Evolutionary conservation across 257 asterid species (phyloP), one percentile per base, ranked within the genome.

Genomic region (Apocynum venetum): DNA sequence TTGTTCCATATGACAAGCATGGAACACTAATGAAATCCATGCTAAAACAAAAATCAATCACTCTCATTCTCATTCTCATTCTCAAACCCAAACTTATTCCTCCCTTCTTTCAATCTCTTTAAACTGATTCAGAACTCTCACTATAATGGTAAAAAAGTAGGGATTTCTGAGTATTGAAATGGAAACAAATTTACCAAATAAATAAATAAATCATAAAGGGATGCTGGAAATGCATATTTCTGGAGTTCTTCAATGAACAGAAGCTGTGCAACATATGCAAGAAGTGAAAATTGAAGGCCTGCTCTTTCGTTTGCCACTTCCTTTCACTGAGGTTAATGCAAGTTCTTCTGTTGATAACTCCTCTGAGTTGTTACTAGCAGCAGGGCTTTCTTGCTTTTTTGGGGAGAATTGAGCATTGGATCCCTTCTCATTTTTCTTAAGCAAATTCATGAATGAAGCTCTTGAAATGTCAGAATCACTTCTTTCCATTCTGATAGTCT

Each of bases 241-340:
- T 38, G 11, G 66, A 53, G 81, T 11, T 76, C 38, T 31, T 75
- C 48, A 84, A 72, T 71, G 78, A 48, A 84, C 84, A 71, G 85
- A 86, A 70, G 94, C 80, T 60, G 91, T 81, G 89, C 97, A 92
- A 76, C 97, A 92, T 2, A 92, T 82, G 91, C 97, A 92, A 56
- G 94, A 86, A 56, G 88, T 84, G 87, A 92, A 89, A 77, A 92
- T 82, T n/a, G 92, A 92, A 61, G 96, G 80, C 70, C 84, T 86
- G 13, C 84, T 80, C 86, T 81, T 92, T 57, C 87, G 81, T 68
- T 84, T 87, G 12, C 80, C 84, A 40, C 77, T 83, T 31, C 67
- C 80, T 75, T 82, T 77, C 2, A 80, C 72, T 46, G 89, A 80
- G 78, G 66, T 61, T 19, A 72, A 48, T 46, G 57, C 78, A 59